Evolutionary conservation across 176 grass and related monocot species (phyloP), one percentile per base, ranked within the genome.

Genomic region (Eleusine indica): DNA sequence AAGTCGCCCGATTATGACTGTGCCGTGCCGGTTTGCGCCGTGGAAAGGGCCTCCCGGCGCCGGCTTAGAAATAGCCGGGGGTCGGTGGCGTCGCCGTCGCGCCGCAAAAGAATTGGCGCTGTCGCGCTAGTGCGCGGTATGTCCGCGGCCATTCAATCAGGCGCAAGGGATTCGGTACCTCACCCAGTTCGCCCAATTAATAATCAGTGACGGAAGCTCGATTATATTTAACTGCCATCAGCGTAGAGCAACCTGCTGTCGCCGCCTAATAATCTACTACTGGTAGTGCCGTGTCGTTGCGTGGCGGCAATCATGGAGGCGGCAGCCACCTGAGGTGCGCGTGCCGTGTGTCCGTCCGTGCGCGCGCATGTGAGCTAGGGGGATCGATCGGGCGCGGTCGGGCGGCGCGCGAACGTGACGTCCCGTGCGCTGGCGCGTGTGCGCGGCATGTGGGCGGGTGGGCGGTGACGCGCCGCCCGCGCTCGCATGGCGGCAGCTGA

Each of bases 121-220:
- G 88, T 90, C 88, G 53, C 83, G 67, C 79, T 17, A 86, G 79
- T 90, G 88, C 84, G 79, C 74, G 79, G 43, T 90, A 78, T 90
- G 88, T 78, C 73, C 43, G 79, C 48, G 48, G 67, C 68, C 88
- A 86, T 86, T 90, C 46, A 65, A 71, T 57, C 83, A 67, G 78
- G 66, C 35, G 47, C 57, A 71, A 0, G 65, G 68, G 6, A 7
- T 66, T 52, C 83, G 64, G 56, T 35, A 35, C 32, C 66, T 39
- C 64, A 0, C 35, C n/a, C 65, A 62, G 40, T 29, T 32, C 19
- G 60, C 75, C 52, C 12, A 80, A 43, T 56, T 44, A 13, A 11
- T 47, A 47, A 5, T 9, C 22, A 39, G 38, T 40, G 42, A 4
- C 65, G 18, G 15, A 35, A 10, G 72, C 28, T 54, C 3, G 21